Conservation (phyloP, 1,284 basidiomycete species). For the Paramarasmius palmivorus region DNA sequence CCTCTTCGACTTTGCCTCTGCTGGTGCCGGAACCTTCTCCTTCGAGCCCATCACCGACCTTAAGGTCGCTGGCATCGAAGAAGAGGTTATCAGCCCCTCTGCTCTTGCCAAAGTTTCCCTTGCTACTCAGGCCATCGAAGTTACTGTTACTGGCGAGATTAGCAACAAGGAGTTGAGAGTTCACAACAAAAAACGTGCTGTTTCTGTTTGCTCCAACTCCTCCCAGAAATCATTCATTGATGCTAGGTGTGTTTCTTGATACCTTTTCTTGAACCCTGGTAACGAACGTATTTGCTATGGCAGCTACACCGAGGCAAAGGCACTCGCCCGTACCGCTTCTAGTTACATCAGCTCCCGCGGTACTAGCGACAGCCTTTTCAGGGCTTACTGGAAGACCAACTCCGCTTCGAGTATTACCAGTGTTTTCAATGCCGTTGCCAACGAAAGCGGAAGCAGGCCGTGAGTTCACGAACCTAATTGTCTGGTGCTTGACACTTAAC, state of each 20-base stretch:
- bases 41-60: constrained; percentile 15
- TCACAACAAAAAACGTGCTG: constrained; percentile 30
- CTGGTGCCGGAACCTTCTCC: constrained; percentile 14
- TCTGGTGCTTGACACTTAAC: too few species aligned
- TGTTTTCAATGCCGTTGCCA: constrained; percentile 17
- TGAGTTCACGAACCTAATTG: too few species aligned
- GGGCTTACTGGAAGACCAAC: constrained; percentile 17
- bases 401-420: constrained; percentile 9
- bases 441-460: constrained; percentile 18
- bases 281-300: background rate
- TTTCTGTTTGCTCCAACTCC: constrained; percentile 30
- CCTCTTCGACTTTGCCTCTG: constrained; percentile 16
- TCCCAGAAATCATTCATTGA: constrained; percentile 34
- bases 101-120: constrained; percentile 26
- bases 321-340: constrained; percentile 14
- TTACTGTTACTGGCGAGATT: constrained; percentile 22
- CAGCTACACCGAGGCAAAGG: constrained; percentile 19
- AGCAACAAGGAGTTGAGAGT: constrained; percentile 21
- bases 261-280: background rate
- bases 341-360: constrained; percentile 17
- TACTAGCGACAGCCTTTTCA: constrained; percentile 15
- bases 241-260: constrained; percentile 23
- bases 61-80: constrained; percentile 19
- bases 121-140: constrained; percentile 24
- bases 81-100: constrained; percentile 15